Percentiles rank a stretch among this genome's conserved stretches.
These are phyloP conservation scores for Lantana camara DNA, from an alignment of 257 asterid species.

Conservation along the genomic window DNA sequence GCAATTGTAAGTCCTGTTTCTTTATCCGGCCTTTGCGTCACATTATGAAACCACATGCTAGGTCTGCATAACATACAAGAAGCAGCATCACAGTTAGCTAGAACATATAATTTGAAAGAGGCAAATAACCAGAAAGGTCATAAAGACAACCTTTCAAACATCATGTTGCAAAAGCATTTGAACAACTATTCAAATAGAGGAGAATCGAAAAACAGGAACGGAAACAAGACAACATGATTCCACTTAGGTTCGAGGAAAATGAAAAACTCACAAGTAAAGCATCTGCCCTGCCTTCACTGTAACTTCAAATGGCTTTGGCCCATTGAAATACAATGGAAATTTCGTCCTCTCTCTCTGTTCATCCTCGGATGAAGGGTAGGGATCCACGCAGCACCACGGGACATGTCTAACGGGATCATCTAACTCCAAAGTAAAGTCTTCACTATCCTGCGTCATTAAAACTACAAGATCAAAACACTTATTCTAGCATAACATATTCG, in stretches of 20 bases:
- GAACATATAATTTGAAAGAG: neutral
- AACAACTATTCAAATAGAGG: neutral
- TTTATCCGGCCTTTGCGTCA: constrained; percentile 63
- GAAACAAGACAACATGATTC: no score
- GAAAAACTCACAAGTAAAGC: constrained; percentile 78
- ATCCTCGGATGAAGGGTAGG: constrained; percentile 59
- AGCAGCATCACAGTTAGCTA: neutral
- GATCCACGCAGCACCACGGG: constrained; percentile 95
- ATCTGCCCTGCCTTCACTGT: constrained; percentile 85
- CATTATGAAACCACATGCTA: constrained; percentile 98
- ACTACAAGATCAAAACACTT: neutral
- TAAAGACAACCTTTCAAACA: neutral
- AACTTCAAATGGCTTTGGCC: constrained; percentile 89
- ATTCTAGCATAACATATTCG: neutral
- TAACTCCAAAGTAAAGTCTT: constrained; percentile 63
- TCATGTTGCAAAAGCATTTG: neutral
- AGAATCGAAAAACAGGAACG: neutral
- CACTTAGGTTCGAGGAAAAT: neutral
- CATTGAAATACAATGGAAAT: constrained; percentile 75
- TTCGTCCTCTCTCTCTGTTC: constrained; percentile 49
- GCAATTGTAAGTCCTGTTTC: constrained; percentile 75
- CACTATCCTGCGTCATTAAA: constrained; percentile 48
- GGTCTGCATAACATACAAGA: constrained; percentile 66
- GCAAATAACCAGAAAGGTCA: neutral
- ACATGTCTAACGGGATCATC: constrained; percentile 59